Percentiles rank a stretch among this genome's conserved stretches.
These are phyloP conservation scores for Fusarium verticillioides DNA, from an alignment of 2,329 filamentous ascomycete genomes.

Conservation along the genomic window DNA sequence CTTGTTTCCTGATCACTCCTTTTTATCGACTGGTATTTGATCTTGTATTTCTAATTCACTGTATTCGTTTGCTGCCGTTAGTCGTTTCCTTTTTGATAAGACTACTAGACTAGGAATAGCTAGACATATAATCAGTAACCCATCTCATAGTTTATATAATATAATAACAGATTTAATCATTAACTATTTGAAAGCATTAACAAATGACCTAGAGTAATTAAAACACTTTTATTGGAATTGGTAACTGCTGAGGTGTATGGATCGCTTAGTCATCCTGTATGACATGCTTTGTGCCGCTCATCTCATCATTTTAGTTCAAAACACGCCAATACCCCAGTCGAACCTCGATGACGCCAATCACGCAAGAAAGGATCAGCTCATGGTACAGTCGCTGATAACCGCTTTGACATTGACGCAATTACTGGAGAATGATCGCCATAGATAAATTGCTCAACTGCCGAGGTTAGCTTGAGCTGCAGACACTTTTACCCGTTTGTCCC, in stretches of 20 bases:
- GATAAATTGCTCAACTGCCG: not conserved
- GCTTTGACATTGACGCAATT: not conserved
- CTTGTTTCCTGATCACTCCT: rapidly evolving
- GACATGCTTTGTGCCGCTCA: not conserved
- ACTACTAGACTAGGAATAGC: too few species aligned
- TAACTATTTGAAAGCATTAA: rapidly evolving
- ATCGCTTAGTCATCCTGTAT: not conserved
- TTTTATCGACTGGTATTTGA: not conserved
- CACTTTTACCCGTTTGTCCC: not conserved
- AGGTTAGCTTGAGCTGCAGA: not conserved
- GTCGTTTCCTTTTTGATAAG: too few species aligned
- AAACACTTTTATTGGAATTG: rapidly evolving
- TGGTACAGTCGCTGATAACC: not conserved
- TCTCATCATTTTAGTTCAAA: not conserved
- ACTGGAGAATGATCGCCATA: not conserved
- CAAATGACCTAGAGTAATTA: rapidly evolving
- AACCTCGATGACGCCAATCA: not conserved
- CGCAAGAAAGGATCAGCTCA: not conserved
- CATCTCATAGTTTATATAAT: too few species aligned
- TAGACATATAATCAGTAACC: too few species aligned
- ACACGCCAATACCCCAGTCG: not conserved
- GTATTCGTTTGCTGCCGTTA: too few species aligned
- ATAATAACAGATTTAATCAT: not conserved
- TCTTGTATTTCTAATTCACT: too few species aligned
- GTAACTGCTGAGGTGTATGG: not conserved